phyloP scores from a whole-genome alignment of 805 yeast genomes.

The Blastobotrys parvus region DNA sequence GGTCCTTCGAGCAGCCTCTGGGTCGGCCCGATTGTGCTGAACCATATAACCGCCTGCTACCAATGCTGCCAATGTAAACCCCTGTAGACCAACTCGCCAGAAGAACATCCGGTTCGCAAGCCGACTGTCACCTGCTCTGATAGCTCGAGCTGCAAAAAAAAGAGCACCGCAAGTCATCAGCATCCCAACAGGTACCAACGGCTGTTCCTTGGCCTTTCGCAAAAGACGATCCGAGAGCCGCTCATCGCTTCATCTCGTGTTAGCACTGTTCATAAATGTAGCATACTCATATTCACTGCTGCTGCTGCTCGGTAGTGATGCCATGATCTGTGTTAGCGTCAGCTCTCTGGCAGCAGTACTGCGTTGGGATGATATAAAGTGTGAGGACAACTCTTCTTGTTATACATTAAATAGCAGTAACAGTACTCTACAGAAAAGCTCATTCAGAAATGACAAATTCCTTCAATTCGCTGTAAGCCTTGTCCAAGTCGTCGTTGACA shows the following conservation, averaged over 20 bases:
- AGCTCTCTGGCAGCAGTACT: too few species aligned
- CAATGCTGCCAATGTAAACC: conserved; percentile 71
- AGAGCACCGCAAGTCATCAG: conserved; percentile 76
- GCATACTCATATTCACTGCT: background rate
- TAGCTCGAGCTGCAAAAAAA: conserved; percentile 64
- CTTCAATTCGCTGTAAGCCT: conserved; percentile 75
- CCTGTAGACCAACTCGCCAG: conserved; percentile 84
- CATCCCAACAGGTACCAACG: conserved; percentile 79
- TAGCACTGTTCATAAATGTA: background rate
- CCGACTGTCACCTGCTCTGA: conserved; percentile 60
- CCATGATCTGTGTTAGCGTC: background rate
- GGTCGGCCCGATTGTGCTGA: conserved; percentile 16
- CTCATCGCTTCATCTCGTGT: conserved; percentile 8
- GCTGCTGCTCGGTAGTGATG: background rate
- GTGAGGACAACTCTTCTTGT: background rate
- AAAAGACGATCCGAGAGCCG: conserved; percentile 14
- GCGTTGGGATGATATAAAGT: background rate
- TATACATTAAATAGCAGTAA: too few species aligned
- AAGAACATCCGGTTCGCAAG: conserved; percentile 82
- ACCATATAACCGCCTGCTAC: conserved; percentile 60
- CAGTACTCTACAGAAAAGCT: too few species aligned
- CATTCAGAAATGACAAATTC: conserved; percentile 35
- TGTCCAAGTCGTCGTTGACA: conserved; percentile 86
- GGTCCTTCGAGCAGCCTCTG: conserved; percentile 59
- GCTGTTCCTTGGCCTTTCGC: conserved; percentile 67